phyloP scores from a whole-genome alignment of 2,329 filamentous ascomycete genomes.

The Scedosporium dehoogii region DNA sequence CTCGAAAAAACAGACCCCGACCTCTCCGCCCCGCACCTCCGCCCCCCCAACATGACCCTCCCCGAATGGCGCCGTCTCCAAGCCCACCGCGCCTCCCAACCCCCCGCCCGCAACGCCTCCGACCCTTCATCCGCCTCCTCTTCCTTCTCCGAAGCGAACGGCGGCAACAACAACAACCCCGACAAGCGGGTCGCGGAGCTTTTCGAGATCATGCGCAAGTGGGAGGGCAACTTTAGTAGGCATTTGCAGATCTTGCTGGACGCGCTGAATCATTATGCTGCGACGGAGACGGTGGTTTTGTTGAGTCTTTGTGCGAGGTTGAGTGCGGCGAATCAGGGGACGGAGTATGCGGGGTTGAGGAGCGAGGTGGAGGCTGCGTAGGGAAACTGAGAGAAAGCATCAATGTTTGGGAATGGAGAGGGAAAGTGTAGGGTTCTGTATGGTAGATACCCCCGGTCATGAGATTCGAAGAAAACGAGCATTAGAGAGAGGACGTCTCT shows the following conservation, averaged over 20 bases:
- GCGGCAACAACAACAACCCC: constrained; percentile 21
- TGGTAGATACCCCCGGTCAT: neutral
- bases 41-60: constrained; percentile 48
- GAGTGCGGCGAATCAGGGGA: constrained; percentile 72
- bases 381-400: neutral
- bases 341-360: constrained; percentile 49
- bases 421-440: neutral
- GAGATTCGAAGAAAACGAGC: neutral
- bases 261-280: constrained; percentile 92
- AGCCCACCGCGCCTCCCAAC: constrained; percentile 28
- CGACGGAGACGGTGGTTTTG: constrained; percentile 91
- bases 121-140: constrained; percentile 20
- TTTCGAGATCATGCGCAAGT: constrained; percentile 79
- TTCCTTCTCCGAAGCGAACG: constrained; percentile 21
- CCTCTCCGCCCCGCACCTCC: constrained; percentile 47
- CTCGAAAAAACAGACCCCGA: constrained; percentile 78
- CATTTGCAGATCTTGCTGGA: constrained; percentile 92
- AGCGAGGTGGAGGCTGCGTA: constrained; percentile 42
- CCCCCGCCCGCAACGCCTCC: constrained; percentile 21
- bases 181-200: constrained; percentile 37
- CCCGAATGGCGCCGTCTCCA: constrained; percentile 53
- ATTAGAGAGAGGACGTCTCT: too few species aligned
- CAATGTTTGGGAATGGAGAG: neutral
- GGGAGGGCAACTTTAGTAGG: constrained; percentile 85
- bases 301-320: constrained; percentile 76